Base-by-base conservation (phyloP, 2,329 filamentous ascomycete genomes). In the Colletotrichum melonis region DNA sequence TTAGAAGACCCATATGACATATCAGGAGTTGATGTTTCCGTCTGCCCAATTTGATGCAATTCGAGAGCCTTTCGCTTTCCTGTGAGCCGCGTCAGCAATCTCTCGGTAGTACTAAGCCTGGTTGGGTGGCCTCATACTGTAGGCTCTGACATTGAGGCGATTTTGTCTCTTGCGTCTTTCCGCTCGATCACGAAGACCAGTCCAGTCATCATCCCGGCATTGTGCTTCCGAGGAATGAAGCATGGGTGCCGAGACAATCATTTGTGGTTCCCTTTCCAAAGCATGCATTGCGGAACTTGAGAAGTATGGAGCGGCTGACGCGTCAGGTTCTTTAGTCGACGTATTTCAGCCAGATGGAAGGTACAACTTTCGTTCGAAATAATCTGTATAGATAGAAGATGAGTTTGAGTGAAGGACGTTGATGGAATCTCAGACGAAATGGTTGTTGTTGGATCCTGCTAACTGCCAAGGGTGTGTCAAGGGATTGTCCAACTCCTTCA, bases 71-170 rank as follows among this genome's bases (percentile, higher is more conserved):
- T 76, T 49, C 71, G 73, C 7, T 65, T 67, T 28, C 69, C 71
- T 77, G 26, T 22, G n/a, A 14, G 24, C 9, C 28, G 24, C 11
- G 11, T 67, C 1, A 57, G 54, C 4, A 12, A 2, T 8, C 14
- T 3, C 28, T 62, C 6, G 9, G 7, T 12, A 16, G 5, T 26
- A 3, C 12, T 12, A 12, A 63, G 24, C 19, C 12, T 22, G 2
- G 14, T 7, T 1, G 11, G 19, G 1, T 14, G 38, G 28, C 28
- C 35, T 75, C 80, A 63, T 78, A 82, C 82, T 78, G 75, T 81
- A 79, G 3, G 81, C 80, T 71, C 81, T 77, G 46, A 81, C 80
- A 72, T 82, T 79, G n/a, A 84, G 74, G 54, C 81, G 78, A 38
- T 79, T 83, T 72, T 83, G 81, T 68, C 77, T 76, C 69, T 78